A percentile compares a stretch with the other conserved stretches of the same genome.
phyloP scores from a whole-genome alignment of 192 early-diverging fungal genomes.

The Backusella macrospora region DNA sequence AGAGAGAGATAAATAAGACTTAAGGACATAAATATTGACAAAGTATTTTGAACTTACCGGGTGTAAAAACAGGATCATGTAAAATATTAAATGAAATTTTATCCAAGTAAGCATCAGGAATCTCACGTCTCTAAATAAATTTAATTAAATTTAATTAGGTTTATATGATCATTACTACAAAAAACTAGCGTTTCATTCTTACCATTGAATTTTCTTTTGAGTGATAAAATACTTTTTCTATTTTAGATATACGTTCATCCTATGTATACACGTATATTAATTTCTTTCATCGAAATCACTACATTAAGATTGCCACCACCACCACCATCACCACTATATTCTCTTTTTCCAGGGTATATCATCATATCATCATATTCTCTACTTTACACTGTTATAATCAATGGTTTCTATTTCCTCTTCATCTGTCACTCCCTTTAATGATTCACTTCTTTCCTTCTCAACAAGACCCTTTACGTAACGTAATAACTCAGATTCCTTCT shows the following conservation, averaged over 20 bases:
- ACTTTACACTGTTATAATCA: constrained; percentile 31
- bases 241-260: constrained; percentile 43
- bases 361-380: no score
- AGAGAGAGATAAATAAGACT: constrained; percentile 36
- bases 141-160: neutral
- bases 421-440: constrained; percentile 28
- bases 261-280: constrained; percentile 28
- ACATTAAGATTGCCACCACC: no score
- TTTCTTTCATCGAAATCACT: neutral
- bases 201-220: constrained; percentile 49
- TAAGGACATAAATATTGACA: neutral
- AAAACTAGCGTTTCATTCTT: neutral
- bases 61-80: constrained; percentile 60
- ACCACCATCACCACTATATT: no score
- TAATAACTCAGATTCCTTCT: constrained; percentile 61
- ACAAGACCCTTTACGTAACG: constrained; percentile 66
- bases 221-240: constrained; percentile 53
- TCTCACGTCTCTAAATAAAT: constrained; percentile 30
- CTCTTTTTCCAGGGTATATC: no score
- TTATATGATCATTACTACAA: neutral
- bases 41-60: constrained; percentile 23
- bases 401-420: constrained; percentile 34
- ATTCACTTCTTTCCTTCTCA: constrained; percentile 56
- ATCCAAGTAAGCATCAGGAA: constrained; percentile 44
- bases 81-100: constrained; percentile 82